Base-by-base conservation (phyloP, 345 rosid species). In the Pistacia integerrima region DNA sequence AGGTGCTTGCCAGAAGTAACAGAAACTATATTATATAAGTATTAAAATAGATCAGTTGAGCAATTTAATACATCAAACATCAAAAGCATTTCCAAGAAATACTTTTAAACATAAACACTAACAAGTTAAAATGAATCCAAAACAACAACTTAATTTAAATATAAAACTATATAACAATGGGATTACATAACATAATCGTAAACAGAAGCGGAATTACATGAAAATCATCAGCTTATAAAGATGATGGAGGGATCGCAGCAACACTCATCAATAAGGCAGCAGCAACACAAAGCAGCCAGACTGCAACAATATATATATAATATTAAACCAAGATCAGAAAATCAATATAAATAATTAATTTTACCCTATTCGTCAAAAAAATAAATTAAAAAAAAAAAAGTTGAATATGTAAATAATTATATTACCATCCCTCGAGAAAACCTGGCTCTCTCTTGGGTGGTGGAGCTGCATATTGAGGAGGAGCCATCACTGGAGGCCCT, bases 241-340 rank as follows among this genome's bases (percentile, higher is more conserved):
- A 90, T 8, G 82, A 87, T 69, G 78, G 92, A 84, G 9, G 91
- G 94, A 61, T 90, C 94, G 67, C 89, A 90, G 92, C 94, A 90
- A 20, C 94, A 90, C 81, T 90, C 94, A 25, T 89, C 92, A 41
- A 89, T 48, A n/a, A 90, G 84, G 81, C 78, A 90, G 75, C 94
- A 90, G 83, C 94, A 90, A 69, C 94, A 89, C 48, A 90, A 63
- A 51, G 92, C 94, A 16, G 91, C 91, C 62, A 87, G 84, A 81
- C 94, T 90, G 87, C 63, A 70, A 75, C 25, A 25, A 35, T 28
- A 41, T 41, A 41, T 41, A 6, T 41, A 67, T 7, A 16, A 28
- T 2, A 57, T 0, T 9, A 70, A 52, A 18, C 5, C 9, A 44
- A 46, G 11, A 8, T 16, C 10, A 38, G 46, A 36, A 20, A 17